Evolutionary conservation across 106 monocot genomes (phyloP), one percentile per base, ranked within the genome.

Genomic region (Platanthera guangdongensis): DNA sequence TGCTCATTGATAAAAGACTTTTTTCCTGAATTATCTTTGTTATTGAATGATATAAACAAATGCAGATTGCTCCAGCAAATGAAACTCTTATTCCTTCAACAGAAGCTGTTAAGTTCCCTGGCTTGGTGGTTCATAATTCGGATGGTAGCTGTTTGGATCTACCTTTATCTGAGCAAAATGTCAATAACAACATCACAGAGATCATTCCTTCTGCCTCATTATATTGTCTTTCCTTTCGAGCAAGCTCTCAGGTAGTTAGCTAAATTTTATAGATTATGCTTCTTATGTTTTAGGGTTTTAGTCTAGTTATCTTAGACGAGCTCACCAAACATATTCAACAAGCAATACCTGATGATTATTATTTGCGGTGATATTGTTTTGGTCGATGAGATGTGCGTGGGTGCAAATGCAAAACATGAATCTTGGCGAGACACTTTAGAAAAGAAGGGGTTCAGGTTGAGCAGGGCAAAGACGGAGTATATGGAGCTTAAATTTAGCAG

Each of bases 211-310:
- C 47, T 73, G 88, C 80, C 30, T 79, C 89, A 68, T 83, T 97
- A 70, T 49, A 93, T 72, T 91, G 93, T 69, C 86, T 97, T 74
- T 93, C 96, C 9, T 97, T 97, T 78, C 91, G 96, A 18, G 93
- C 96, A 80, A 97, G 87, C 80, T 97, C 96, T 55, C 91, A 91
- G 90, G 96, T 93, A 71, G 2, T 13, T 45, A 10, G 14, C 53
- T 10, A 53, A 39, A 39, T 39, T 39, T 39, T 39, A 39, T 39
- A 39, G 39, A 39, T 39, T 39, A 39, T 39, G 39, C 39, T 39
- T 39, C 39, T 62, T 62, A 62, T 62, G 7, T 65, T 25, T 64
- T 57, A 25, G 25, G 25, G 25, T 25, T 25, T 25, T 25, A 25
- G 25, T 0, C 25, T 25, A 25, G 25, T 25, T 25, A 25, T 25